Evolutionary conservation across 2,329 filamentous ascomycete genomes (phyloP), one percentile per base, ranked within the genome.

Genomic region (Phaeophleospora eucalypticola): DNA sequence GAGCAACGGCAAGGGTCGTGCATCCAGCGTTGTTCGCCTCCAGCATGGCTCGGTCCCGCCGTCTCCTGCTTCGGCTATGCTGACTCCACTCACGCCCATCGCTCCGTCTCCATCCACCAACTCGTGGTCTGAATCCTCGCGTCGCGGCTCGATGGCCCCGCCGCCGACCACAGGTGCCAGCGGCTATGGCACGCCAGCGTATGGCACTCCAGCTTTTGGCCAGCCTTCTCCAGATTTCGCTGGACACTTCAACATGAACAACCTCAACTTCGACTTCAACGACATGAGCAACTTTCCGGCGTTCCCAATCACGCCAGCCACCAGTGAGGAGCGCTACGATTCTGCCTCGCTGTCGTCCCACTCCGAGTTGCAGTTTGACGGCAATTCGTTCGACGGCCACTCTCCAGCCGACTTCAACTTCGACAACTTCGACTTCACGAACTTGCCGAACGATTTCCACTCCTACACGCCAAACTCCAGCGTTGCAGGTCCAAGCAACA

Each of bases 1-100:
- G 79, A 90, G 86, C 68, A 95, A 94, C 63, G 86, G 87, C 65
- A 87, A 86, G 71, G 81, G 77, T 43, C 72, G 73, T 19, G 70
- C 66, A 49, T 76, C 72, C 69, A 75, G 51, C 56, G 73, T 53
- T 70, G 78, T 50, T 67, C 77, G 57, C 76, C 81, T 53, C 18
- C 82, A 83, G 29, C 74, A 77, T 54, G 77, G 84, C 9, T 78
- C 78, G 46, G 78, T 77, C 58, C 71, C 85, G 1, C 82, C 82
- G 21, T 84, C 85, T 9, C 80, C 78, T 29, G 79, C 76, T 57
- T 73, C 81, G 1, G 49, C 60, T 4, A 61, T 63, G 46, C 46
- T 61, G 20, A 63, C 64, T 14, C 64, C 61, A 12, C 58, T 64
- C 35, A 67, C 65, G 0, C 63, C 63, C 3, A 61, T 65, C 37